A percentile compares a stretch with the other conserved stretches of the same genome.
phyloP scores from a whole-genome alignment of 139 green algal species.

The Desmodesmus armatus region DNA sequence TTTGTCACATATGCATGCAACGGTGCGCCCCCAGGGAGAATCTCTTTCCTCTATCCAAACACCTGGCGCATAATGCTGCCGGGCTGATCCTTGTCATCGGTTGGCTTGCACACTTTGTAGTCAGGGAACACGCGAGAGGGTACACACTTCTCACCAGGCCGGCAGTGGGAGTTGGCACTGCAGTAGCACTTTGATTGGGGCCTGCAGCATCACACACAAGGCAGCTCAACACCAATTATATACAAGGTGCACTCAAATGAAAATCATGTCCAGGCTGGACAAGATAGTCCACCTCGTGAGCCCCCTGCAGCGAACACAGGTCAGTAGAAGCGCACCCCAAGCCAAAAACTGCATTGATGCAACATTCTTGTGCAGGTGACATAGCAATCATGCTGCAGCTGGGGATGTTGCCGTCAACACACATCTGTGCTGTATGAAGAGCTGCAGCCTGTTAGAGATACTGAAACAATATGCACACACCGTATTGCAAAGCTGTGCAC shows the following conservation, averaged over 20 bases:
- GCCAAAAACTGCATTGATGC: background rate
- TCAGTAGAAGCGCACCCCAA: background rate
- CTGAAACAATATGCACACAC: no score
- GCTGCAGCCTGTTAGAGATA: background rate
- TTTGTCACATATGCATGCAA: no score
- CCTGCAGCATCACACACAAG: constrained; percentile 1
- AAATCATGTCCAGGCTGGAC: no score
- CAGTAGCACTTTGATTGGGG: background rate
- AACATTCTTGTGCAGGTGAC: background rate
- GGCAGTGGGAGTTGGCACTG: constrained; percentile 19
- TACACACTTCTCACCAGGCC: constrained; percentile 12
- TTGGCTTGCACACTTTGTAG: constrained; percentile 41
- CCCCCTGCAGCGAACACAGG: background rate
- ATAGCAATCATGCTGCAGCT: background rate
- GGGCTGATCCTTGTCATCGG: background rate
- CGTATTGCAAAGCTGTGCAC: no score
- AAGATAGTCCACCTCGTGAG: no score
- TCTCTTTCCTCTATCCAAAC: no score
- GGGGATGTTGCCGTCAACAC: background rate
- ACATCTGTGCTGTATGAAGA: background rate
- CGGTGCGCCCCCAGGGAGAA: no score
- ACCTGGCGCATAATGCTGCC: background rate
- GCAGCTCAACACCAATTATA: background rate
- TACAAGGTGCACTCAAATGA: no score
- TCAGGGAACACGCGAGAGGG: constrained; percentile 15